Evolutionary conservation across 1,139 yeast species (phyloP), one percentile per base, ranked within the genome.

Genomic region (Debaryomyces fabryi): DNA sequence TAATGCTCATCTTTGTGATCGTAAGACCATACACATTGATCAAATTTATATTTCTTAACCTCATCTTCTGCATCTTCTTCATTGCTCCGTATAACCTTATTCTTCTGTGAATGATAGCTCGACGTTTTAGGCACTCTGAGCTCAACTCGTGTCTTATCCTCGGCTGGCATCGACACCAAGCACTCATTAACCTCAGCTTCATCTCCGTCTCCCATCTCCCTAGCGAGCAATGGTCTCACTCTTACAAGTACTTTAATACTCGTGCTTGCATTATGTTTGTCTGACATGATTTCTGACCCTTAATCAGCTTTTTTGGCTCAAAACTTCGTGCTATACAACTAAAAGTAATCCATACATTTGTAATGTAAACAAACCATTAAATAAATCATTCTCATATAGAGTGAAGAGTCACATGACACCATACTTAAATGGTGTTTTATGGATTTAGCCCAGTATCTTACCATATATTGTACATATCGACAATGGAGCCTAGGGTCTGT

Each of bases 1-100:
- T 68, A 82, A 48, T 70, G 56, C 1, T 57, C 46, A 41, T 70
- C 71, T 0, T 52, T 39, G 1, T 61, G 45, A 49, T 79, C 71
- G 47, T 69, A 73, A 1, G 89, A 84, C 83, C 87, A 82, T 12
- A 85, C 66, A 2, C 85, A 75, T 37, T 76, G 78, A 56, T 86
- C 89, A 58, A 83, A 86, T 9, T 61, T 60, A 62, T 82, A 86
- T 24, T 53, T 54, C 52, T 67, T 71, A 43, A 52, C 47, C 33
- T 64, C 62, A 20, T 60, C 61, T 25, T 53, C 53, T 3, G 47
- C 38, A n/a, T 43, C 42, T 6, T 42, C 42, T n/a, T 21, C 29
- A 12, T 15, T 39, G 29, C 13, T 23, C 24, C 12, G 29, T 37
- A 46, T 23, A 12, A 30, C 39, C 39, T 46, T 43, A 27, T 40